phyloP scores from a whole-genome alignment of 2,329 filamentous ascomycete genomes.

The Fusarium temperatum region DNA sequence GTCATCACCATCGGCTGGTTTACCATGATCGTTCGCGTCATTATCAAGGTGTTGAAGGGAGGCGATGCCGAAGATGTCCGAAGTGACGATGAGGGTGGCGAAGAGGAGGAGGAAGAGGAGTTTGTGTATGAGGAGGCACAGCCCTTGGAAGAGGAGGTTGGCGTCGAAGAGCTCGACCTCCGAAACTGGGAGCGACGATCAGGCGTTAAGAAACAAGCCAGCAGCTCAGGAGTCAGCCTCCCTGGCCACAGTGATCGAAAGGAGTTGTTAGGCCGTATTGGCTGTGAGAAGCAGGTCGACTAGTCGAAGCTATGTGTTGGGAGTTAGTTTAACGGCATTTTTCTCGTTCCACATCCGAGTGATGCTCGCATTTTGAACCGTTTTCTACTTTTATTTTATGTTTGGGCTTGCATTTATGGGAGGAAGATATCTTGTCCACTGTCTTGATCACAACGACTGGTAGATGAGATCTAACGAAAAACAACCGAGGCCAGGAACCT shows the following conservation, averaged over 20 bases:
- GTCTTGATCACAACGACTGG: conserved; percentile 8
- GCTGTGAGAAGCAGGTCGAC: conserved; percentile 79
- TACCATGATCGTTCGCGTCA: conserved; percentile 84
- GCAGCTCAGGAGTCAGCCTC: conserved; percentile 70
- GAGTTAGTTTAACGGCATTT: conserved; percentile 38
- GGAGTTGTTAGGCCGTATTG: conserved; percentile 82
- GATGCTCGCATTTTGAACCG: conserved; percentile 18
- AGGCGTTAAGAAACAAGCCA: conserved; percentile 62
- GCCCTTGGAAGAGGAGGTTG: conserved; percentile 77
- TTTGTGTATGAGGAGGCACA: conserved; percentile 63
- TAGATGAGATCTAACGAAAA: conserved; percentile 15
- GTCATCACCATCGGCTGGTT: conserved; percentile 88
- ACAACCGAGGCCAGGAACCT: conserved; percentile 25
- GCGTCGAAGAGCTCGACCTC: conserved; percentile 75
- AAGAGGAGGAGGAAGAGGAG: conserved; percentile 67
- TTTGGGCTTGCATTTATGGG: conserved; percentile 22
- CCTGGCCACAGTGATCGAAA: conserved; percentile 79
- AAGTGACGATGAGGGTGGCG: conserved; percentile 79
- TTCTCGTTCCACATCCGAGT: conserved; percentile 21
- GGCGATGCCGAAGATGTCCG: conserved; percentile 83
- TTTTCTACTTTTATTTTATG: conserved; percentile 17
- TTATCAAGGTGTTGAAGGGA: conserved; percentile 80
- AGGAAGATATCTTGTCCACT: not conserved
- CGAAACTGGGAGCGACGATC: conserved; percentile 68
- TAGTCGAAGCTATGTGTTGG: conserved; percentile 34